These are phyloP conservation scores for Echium plantagineum DNA, from an alignment of 257 asterid species.

Conservation along the genomic window DNA sequence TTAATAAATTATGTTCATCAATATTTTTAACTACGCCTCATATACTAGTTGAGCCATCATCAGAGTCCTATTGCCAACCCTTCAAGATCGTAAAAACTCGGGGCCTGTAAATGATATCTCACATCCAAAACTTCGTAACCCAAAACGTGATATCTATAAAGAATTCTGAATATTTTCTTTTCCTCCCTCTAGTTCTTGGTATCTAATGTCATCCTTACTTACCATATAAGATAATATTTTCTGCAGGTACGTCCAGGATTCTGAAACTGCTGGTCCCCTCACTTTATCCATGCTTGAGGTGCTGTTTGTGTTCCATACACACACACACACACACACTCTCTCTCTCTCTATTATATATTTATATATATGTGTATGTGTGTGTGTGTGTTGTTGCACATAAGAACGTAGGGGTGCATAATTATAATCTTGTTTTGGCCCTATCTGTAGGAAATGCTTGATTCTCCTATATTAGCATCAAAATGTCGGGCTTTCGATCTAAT, in stretches of 20 bases:
- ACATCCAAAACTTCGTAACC: too few species aligned
- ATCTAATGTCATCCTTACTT: conserved; percentile 7
- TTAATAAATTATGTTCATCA: too few species aligned
- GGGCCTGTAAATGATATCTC: background rate
- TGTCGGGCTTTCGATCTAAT: conserved; percentile 92
- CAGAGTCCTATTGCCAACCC: background rate
- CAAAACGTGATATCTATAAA: too few species aligned
- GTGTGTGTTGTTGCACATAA: background rate
- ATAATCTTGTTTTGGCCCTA: conserved; percentile 15
- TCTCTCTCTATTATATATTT: background rate
- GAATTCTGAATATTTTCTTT: background rate
- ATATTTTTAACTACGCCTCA: background rate
- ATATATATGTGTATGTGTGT: too few species aligned
- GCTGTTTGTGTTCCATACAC: conserved; percentile 9
- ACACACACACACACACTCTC: too few species aligned
- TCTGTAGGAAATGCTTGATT: conserved; percentile 83
- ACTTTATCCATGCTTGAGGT: conserved; percentile 94
- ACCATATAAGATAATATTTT: conserved; percentile 6
- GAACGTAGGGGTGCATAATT: conserved; percentile 5
- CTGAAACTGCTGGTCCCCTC: conserved; percentile 90
- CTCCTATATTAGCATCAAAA: conserved; percentile 73
- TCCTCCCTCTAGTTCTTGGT: background rate
- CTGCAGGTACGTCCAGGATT: conserved; percentile 91
- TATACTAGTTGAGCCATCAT: too few species aligned
- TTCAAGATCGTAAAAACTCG: too few species aligned